Evolutionary conservation across 805 yeast species (phyloP).

Genomic region (Pichia nanzhaoensis): DNA sequence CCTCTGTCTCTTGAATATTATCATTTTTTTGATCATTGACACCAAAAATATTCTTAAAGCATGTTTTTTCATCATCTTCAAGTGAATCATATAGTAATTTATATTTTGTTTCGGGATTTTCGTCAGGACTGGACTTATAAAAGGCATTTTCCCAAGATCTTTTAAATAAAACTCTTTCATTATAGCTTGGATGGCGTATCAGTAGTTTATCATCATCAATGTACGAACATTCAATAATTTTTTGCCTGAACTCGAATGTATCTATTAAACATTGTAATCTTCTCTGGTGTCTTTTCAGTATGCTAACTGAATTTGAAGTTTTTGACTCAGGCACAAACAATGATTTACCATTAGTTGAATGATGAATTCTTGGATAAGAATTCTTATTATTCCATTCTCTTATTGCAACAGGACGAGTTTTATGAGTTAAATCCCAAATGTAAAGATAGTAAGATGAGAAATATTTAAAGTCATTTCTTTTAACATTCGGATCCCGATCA

Average conservation of each 20-base stretch:
- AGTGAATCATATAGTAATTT: constrained; percentile 4
- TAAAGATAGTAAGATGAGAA: constrained; percentile 70
- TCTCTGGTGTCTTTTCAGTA: constrained; percentile 24
- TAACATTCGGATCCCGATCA: constrained; percentile 82
- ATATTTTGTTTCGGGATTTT: constrained; percentile 5
- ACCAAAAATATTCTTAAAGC: not conserved
- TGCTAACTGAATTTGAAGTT: constrained; percentile 13
- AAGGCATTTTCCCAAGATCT: constrained; percentile 19
- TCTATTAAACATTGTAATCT: constrained; percentile 28
- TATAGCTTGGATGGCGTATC: constrained; percentile 13
- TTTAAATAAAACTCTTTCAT: constrained; percentile 21
- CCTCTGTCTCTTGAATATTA: not conserved
- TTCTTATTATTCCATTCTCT: constrained; percentile 66
- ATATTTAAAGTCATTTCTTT: constrained; percentile 76
- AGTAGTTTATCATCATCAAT: constrained; percentile 1
- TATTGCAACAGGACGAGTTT: constrained; percentile 70
- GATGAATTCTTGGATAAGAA: constrained; percentile 50
- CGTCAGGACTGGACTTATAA: constrained; percentile 10
- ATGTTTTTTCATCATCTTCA: constrained; percentile 2
- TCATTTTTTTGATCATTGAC: not conserved
- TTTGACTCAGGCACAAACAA: constrained; percentile 66
- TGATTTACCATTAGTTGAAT: constrained; percentile 68
- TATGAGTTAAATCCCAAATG: constrained; percentile 74
- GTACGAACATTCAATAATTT: constrained; percentile 25
- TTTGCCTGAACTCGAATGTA: constrained; percentile 28